Conservation (phyloP, 1,284 basidiomycete genomes). For the Inonotus obliquus region DNA sequence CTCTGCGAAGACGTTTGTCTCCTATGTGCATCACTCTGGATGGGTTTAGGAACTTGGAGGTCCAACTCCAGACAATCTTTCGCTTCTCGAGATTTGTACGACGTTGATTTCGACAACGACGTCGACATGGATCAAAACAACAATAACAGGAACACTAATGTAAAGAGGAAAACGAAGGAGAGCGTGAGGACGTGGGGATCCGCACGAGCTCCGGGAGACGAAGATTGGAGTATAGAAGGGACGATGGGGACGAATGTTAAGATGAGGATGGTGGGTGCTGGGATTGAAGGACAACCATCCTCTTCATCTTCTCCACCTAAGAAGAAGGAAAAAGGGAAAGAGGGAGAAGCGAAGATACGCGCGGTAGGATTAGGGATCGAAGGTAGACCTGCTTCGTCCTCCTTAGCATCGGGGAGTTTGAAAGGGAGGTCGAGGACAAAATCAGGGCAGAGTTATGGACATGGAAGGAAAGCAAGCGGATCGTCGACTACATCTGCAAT, state of each 20-base stretch:
- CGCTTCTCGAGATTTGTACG: slow-evolving; percentile 26
- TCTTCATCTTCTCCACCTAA: background rate
- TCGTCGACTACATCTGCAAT: background rate
- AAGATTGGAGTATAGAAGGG: slow-evolving; percentile 34
- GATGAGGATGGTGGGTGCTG: slow-evolving; percentile 41
- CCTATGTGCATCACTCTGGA: slow-evolving; percentile 72
- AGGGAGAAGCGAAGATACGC: slow-evolving; percentile 8
- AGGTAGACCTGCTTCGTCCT: background rate
- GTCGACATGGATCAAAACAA: background rate
- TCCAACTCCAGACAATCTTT: slow-evolving; percentile 42
- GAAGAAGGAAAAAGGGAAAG: slow-evolving; percentile 25
- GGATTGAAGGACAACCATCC: slow-evolving; percentile 20
- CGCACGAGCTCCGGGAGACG: slow-evolving; percentile 57
- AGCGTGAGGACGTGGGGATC: slow-evolving; percentile 44
- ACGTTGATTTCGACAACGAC: slow-evolving; percentile 32
- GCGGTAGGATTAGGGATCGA: slow-evolving; percentile 15
- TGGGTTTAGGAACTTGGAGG: slow-evolving; percentile 67
- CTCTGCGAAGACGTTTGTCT: slow-evolving; percentile 80
- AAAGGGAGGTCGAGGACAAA: background rate
- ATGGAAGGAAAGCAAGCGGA: background rate
- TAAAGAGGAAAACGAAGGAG: background rate
- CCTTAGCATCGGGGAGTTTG: background rate
- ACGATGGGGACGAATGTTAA: slow-evolving; percentile 24
- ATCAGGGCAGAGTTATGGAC: background rate
- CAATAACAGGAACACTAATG: background rate